Evolutionary conservation across 169 alveolate genomes (phyloP).

Genomic region (Perkinsus marinus): DNA sequence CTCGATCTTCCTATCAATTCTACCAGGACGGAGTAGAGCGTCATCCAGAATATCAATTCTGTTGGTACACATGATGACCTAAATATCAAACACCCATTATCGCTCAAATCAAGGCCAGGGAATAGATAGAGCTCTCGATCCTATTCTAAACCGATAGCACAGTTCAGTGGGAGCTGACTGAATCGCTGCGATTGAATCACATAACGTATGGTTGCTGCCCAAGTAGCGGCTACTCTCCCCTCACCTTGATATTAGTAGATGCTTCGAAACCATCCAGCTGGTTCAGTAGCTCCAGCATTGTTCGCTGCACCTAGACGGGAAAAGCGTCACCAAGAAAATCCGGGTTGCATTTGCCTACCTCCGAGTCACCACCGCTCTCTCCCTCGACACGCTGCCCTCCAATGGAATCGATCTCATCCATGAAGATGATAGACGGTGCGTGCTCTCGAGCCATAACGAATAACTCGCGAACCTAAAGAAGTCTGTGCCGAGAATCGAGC

Average conservation of each 20-base stretch:
- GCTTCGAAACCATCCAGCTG: slow-evolving; percentile 99
- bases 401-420: slow-evolving; percentile 98
- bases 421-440: slow-evolving; percentile 97
- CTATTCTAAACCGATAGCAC: too few species aligned
- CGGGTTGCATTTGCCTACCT: slow-evolving; percentile 63
- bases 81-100: not conserved
- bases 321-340: not conserved
- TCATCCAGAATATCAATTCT: slow-evolving; percentile 97
- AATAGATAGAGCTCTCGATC: too few species aligned
- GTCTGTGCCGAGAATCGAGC: slow-evolving; percentile 12
- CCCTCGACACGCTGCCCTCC: slow-evolving; percentile 86
- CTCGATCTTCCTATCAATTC: slow-evolving; percentile 95
- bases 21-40: slow-evolving; percentile 96
- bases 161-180: too few species aligned
- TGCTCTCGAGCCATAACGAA: slow-evolving; percentile 96
- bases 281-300: slow-evolving; percentile 97
- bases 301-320: slow-evolving; percentile 85
- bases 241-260: slow-evolving; percentile 89
- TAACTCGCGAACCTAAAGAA: slow-evolving; percentile 81
- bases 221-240: too few species aligned
- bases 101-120: too few species aligned
- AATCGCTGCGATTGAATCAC: too few species aligned
- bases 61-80: slow-evolving; percentile 95
- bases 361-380: slow-evolving; percentile 82
- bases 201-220: too few species aligned